phyloP scores from a whole-genome alignment of 1,284 basidiomycete genomes.

The Flammula alnicola region DNA sequence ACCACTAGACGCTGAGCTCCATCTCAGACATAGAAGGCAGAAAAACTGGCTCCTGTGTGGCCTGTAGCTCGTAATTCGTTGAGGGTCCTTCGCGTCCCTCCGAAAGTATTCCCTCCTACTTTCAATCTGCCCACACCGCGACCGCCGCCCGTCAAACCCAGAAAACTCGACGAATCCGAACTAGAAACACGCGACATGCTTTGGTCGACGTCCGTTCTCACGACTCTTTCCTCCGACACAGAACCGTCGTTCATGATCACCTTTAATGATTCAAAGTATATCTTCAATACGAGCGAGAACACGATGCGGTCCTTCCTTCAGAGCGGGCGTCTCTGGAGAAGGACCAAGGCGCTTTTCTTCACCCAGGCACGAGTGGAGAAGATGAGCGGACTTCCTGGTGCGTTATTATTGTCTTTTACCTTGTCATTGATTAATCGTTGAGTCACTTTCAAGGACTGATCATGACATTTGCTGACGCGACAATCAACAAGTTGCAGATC shows the following conservation, averaged over 20 bases:
- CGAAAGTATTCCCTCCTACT: not conserved
- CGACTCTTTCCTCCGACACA: constrained; percentile 70
- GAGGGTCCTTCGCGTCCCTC: not conserved
- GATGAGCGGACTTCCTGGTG: constrained; percentile 74
- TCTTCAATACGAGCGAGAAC: constrained; percentile 88
- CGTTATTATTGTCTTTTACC: constrained; percentile 21
- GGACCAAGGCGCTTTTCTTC: constrained; percentile 74
- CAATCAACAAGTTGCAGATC: constrained; percentile 60
- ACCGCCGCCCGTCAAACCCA: not conserved
- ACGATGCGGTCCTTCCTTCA: constrained; percentile 77
- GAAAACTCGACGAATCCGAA: not conserved
- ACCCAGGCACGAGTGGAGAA: constrained; percentile 67
- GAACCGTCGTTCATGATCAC: constrained; percentile 76
- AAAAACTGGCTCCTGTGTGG: constrained; percentile 18
- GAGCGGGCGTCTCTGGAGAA: constrained; percentile 65
- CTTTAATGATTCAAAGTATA: constrained; percentile 80
- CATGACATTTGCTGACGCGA: constrained; percentile 83
- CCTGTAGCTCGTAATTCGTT: too few species aligned
- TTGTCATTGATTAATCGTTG: not conserved
- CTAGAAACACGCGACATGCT: constrained; percentile 36
- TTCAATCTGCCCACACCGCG: not conserved
- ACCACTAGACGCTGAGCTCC: not conserved
- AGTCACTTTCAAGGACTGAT: constrained; percentile 59
- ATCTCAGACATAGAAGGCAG: not conserved
- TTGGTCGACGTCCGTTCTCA: constrained; percentile 66